Conservation (phyloP, 1,284 basidiomycete species). For the Cutaneotrichosporon cavernicola region DNA sequence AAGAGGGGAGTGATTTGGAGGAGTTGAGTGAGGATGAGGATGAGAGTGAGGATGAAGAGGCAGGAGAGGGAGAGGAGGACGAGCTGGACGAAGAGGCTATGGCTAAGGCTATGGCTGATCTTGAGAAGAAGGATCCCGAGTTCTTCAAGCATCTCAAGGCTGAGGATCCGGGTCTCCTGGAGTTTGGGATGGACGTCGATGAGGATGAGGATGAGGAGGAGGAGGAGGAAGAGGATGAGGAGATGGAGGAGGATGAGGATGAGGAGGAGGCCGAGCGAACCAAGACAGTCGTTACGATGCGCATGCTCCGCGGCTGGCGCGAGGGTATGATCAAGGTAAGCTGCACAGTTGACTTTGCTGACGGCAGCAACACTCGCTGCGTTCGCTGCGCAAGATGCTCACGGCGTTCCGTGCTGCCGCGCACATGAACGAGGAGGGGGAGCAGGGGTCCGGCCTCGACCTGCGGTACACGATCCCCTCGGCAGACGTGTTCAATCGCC, state of each 20-base stretch:
- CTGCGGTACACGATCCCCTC: constrained; percentile 79
- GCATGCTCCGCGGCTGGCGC: constrained; percentile 80
- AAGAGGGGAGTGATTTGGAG: constrained; percentile 44
- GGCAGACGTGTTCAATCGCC: constrained; percentile 84
- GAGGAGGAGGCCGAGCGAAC: constrained; percentile 45
- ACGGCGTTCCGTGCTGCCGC: constrained; percentile 86
- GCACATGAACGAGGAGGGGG: constrained; percentile 76
- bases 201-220: constrained; percentile 54
- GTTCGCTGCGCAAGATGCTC: constrained; percentile 78
- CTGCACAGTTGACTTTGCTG: constrained; percentile 5
- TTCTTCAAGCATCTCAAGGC: constrained; percentile 98
- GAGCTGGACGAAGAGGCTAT: constrained; percentile 62
- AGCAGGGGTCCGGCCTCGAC: constrained; percentile 49
- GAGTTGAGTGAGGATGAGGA: constrained; percentile 68
- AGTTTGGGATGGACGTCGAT: constrained; percentile 61
- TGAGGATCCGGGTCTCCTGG: constrained; percentile 84
- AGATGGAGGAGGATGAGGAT: constrained; percentile 47
- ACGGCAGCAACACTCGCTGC: constrained; percentile 74
- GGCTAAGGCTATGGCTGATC: constrained; percentile 75
- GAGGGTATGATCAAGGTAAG: constrained; percentile 79
- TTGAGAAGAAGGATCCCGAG: constrained; percentile 94
- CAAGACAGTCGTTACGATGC: constrained; percentile 64
- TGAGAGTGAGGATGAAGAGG: constrained; percentile 36
- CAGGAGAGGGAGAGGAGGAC: constrained; percentile 58
- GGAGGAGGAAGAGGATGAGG: constrained; percentile 49